Evolutionary conservation across 768 basidiomycete species (phyloP), one percentile per base, ranked within the genome.

Genomic region (Lactarius sanguifluus): DNA sequence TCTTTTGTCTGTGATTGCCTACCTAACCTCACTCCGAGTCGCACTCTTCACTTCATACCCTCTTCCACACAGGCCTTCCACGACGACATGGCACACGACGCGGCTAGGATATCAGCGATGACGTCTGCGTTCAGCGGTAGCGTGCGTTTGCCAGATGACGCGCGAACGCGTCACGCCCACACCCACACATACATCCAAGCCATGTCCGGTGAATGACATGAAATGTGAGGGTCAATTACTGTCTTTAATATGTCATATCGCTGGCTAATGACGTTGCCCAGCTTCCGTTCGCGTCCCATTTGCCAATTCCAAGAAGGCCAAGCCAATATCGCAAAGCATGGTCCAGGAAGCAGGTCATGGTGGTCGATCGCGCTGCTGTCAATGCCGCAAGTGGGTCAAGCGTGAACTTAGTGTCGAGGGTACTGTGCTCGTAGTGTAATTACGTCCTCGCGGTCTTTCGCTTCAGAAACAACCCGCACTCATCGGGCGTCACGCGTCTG

Each of bases 311-410:
- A 32, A 32, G 32, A 7, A 32, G 81, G 87, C 68, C 93, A 97
- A 72, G 95, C 95, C 10, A 73, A 76, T 58, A 91, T 94, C 71
- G 94, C 91, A 28, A 90, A 88, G 74, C 86, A 88, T 9, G 32
- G n/a, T n/a, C n/a, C n/a, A n/a, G n/a, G 32, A 9, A 32, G 32
- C 32, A 30, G 75, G 88, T 85, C 67, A 91, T 97, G 73, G 87
- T 91, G 67, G 94, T 97, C 38, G 94, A 97, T 76, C 78, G 81
- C 23, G 94, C 81, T 95, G 47, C 92, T 95, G 71, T 32, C 32
- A 32, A 32, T 32, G 32, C 86, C 86, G 3, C 83, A 89, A 54
- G 88, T 89, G 12, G 94, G 32, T 96, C 28, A 86, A 87, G 73
- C 83, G 92, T 67, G 81, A 79, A n/a, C 75, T 96, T 52, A 77